A percentile compares a stretch with the other conserved stretches of the same genome.
phyloP scores from a whole-genome alignment of 2,329 filamentous ascomycete species.

The Stromatinia cepivora region DNA sequence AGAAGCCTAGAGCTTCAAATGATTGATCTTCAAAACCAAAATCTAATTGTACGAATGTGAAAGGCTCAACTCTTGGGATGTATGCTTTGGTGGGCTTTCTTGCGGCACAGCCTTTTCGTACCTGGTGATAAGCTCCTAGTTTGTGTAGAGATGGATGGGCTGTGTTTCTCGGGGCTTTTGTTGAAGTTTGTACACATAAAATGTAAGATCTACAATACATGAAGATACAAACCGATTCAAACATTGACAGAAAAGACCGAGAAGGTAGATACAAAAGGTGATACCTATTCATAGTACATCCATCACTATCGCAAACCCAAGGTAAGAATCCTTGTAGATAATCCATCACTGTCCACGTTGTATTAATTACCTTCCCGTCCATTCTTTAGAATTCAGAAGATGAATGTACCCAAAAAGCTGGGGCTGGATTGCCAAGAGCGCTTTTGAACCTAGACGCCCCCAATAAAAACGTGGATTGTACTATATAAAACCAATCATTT shows the following conservation, averaged over 20 bases:
- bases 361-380: background rate
- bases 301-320: background rate
- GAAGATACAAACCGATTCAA: background rate
- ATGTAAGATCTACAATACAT: background rate
- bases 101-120: slow-evolving; percentile 4
- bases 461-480: slow-evolving; percentile 2
- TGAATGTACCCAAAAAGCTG: slow-evolving; percentile 2
- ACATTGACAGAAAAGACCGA: background rate
- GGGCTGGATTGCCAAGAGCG: slow-evolving; percentile 13
- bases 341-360: background rate
- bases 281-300: slow-evolving; percentile 6
- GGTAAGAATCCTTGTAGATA: slow-evolving; percentile 6
- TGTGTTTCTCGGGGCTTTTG: background rate
- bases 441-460: slow-evolving; percentile 15
- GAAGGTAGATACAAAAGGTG: background rate
- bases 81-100: background rate
- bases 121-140: background rate
- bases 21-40: background rate
- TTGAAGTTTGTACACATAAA: background rate
- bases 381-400: background rate
- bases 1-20: slow-evolving; percentile 17
- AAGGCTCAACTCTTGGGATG: slow-evolving; percentile 2
- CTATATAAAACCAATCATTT: slow-evolving; percentile 3
- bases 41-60: background rate
- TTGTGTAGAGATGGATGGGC: background rate